A percentile compares a stretch with the other conserved stretches of the same genome.
These are phyloP conservation scores for Coleophoma crateriformis DNA, from an alignment of 2,329 filamentous ascomycete species.

Conservation along the genomic window DNA sequence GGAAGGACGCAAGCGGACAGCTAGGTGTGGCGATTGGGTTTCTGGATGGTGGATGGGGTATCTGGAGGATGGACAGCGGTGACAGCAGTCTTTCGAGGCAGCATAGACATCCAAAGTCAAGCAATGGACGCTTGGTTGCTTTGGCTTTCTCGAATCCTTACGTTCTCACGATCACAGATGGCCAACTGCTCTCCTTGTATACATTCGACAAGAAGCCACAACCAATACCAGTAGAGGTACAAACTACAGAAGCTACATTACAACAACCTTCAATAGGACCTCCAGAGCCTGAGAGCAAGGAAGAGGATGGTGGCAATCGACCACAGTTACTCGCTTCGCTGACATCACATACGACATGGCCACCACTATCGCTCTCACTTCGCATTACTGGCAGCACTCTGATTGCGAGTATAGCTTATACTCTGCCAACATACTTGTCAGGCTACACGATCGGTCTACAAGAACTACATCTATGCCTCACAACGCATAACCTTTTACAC, in stretches of 20 bases:
- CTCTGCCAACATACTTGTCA: constrained; percentile 66
- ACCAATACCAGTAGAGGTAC: constrained; percentile 4
- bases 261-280: no score
- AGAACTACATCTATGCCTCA: constrained; percentile 61
- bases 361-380: constrained; percentile 78
- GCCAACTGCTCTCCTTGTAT: constrained; percentile 73
- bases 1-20: constrained; percentile 31
- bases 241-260: background rate
- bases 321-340: constrained; percentile 65
- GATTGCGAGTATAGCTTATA: constrained; percentile 83
- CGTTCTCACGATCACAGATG: constrained; percentile 70
- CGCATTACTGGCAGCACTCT: constrained; percentile 59
- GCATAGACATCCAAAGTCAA: constrained; percentile 19
- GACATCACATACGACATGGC: constrained; percentile 71
- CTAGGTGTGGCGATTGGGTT: constrained; percentile 66
- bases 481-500: constrained; percentile 28
- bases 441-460: constrained; percentile 93
- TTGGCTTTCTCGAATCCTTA: constrained; percentile 72
- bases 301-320: background rate
- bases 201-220: constrained; percentile 38
- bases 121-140: constrained; percentile 48
- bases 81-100: constrained; percentile 19
- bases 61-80: constrained; percentile 56
- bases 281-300: no score
- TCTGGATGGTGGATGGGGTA: constrained; percentile 61